A percentile compares a stretch with the other conserved stretches of the same genome.
These are phyloP conservation scores for Ammopiptanthus mongolicus DNA, from an alignment of 306 rosid genomes.

Conservation along the genomic window DNA sequence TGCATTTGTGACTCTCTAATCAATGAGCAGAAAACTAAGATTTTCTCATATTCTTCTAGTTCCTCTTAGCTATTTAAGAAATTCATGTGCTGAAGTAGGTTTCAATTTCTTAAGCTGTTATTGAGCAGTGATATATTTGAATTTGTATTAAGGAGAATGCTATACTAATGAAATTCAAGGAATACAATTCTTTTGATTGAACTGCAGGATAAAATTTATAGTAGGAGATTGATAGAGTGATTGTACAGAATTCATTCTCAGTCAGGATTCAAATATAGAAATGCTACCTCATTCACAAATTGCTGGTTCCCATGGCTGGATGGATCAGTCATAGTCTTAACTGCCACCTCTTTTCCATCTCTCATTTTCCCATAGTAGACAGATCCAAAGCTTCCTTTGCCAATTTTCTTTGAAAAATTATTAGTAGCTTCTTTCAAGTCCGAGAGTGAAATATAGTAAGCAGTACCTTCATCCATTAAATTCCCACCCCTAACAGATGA, in stretches of 20 bases:
- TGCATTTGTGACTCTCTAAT: conserved; percentile 36
- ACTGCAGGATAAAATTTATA: neutral
- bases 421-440: conserved; percentile 80
- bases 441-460: conserved; percentile 63
- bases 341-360: conserved; percentile 98
- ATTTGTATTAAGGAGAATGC: neutral
- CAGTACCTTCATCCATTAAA: conserved; percentile 80
- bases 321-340: conserved; percentile 83
- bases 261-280: conserved; percentile 13
- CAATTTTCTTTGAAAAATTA: conserved; percentile 67
- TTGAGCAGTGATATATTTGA: neutral
- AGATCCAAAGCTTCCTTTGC: conserved; percentile 94
- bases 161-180: neutral
- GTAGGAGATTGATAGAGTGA: neutral
- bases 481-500: conserved; percentile 52
- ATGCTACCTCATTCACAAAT: conserved; percentile 75
- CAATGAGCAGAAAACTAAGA: conserved; percentile 4
- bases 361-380: conserved; percentile 91
- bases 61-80: neutral
- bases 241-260: neutral
- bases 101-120: neutral
- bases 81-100: neutral
- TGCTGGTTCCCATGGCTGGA: conserved; percentile 76
- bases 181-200: neutral
- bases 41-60: neutral